Evolutionary conservation across 306 rosid species (phyloP).

Genomic region (Urtica urens): DNA sequence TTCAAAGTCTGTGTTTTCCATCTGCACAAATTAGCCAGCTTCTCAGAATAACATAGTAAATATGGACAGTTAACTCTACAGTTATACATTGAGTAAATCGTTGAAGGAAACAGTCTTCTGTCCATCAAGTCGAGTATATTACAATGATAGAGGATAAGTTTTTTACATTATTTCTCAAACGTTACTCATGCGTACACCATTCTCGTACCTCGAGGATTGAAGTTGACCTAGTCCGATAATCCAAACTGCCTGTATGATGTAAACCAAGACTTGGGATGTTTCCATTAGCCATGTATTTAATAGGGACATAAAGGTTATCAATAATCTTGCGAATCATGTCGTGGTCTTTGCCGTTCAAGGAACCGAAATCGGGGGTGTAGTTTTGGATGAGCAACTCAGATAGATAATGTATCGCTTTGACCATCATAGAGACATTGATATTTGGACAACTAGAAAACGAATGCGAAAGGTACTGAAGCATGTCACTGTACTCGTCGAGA

Average conservation of each 20-base stretch:
- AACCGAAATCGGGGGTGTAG: conserved; percentile 18
- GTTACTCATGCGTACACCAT: background rate
- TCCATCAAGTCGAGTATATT: too few relatives aligned
- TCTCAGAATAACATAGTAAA: conserved; percentile 5
- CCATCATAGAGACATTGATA: conserved; percentile 25
- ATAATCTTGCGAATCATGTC: conserved; percentile 32
- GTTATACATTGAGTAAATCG: background rate
- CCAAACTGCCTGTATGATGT: conserved; percentile 19
- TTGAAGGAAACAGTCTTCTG: too few relatives aligned
- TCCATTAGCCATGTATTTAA: conserved; percentile 16
- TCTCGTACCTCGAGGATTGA: conserved; percentile 38
- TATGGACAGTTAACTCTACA: background rate
- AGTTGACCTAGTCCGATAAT: conserved; percentile 21
- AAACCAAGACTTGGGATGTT: conserved; percentile 23
- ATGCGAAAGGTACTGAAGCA: conserved; percentile 20
- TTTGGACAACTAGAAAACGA: conserved; percentile 32
- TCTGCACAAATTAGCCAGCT: conserved; percentile 28
- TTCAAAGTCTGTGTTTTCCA: conserved; percentile 24
- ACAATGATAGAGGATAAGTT: too few relatives aligned
- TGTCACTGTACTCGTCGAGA: background rate
- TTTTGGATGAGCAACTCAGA: conserved; percentile 46
- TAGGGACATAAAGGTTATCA: conserved; percentile 34
- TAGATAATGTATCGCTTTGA: conserved; percentile 39
- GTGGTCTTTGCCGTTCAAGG: conserved; percentile 22
- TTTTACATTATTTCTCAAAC: background rate